Base-by-base conservation (phyloP, 2,329 filamentous ascomycete species). In the Ascochyta viciae-villosae region DNA sequence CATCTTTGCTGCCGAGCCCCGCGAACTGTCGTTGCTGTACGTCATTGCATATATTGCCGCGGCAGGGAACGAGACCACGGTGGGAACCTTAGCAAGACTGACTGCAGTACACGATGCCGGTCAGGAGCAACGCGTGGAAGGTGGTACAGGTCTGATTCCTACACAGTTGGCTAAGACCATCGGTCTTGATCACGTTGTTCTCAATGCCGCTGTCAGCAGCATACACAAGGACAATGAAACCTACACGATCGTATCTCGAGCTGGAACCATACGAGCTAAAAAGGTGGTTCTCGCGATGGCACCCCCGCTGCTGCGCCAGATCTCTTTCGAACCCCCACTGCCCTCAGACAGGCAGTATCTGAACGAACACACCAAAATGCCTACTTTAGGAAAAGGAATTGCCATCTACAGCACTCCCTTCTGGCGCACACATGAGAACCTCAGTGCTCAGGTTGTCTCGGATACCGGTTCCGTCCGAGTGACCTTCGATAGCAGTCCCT, bases 351-450 rank as follows among this genome's bases (percentile, higher is more conserved):
- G 82, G 60, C 63, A 67, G n/a, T 64, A 71, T 0, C 66, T 78
- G 39, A 60, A 71, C 12, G 62, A 76, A 3, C 71, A 76, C 0
- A 75, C 74, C 6, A 66, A 60, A 0, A 77, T 80, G 35, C 82
- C 83, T 3, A 80, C 80, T 57, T 83, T 83, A 61, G 79, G 77
- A 45, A 86, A 86, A 65, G 78, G 77, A 6, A 82, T 85, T 48
- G 63, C 81, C 9, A 71, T 78, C 27, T 85, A 80, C 66, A 52
- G 67, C 0, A 64, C 65, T 4, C 78, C 81, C 0, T 84, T 78
- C 66, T 85, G 83, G 83, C 65, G 73, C 1, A 63, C 73, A 0
- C 53, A 67, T 1, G 78, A 79, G 0, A 54, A 57, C 2, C 75
- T 80, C 33, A 81, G 78, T 54, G 84, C 83, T 2, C 64, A 68